Conservation (phyloP, 345 rosid species). For the Schrenkiella parvula region DNA sequence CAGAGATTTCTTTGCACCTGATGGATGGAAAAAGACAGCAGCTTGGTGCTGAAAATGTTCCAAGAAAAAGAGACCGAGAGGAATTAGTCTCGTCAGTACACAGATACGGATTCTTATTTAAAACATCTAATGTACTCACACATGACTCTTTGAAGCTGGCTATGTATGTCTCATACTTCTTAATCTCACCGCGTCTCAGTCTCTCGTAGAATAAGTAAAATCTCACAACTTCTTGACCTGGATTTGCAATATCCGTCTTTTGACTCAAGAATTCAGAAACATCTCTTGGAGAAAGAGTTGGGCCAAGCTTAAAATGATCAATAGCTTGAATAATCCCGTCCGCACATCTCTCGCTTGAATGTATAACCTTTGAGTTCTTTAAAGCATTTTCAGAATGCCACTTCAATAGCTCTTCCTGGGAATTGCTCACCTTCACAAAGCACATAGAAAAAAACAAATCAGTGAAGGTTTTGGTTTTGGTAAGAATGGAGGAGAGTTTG, state of each 20-base stretch:
- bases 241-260: slow-evolving; percentile 31
- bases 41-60: slow-evolving; percentile 44
- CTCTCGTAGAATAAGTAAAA: slow-evolving; percentile 73
- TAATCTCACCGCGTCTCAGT: slow-evolving; percentile 88
- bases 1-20: slow-evolving; percentile 66
- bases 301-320: slow-evolving; percentile 83
- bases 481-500: not conserved
- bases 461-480: not conserved
- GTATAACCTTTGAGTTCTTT: slow-evolving; percentile 66
- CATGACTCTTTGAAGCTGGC: slow-evolving; percentile 56
- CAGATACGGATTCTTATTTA: not conserved
- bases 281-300: slow-evolving; percentile 81
- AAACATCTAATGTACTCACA: slow-evolving; percentile 44
- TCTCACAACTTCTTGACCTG: slow-evolving; percentile 54
- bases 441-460: not conserved
- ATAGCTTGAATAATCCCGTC: slow-evolving; percentile 91
- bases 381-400: slow-evolving; percentile 91
- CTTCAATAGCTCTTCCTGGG: slow-evolving; percentile 88
- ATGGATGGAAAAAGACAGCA: slow-evolving; percentile 56
- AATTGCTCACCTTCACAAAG: slow-evolving; percentile 69
- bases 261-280: slow-evolving; percentile 33
- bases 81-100: not conserved
- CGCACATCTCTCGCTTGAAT: slow-evolving; percentile 86
- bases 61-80: not conserved
- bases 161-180: slow-evolving; percentile 56